A percentile compares a stretch with the other conserved stretches of the same genome.
phyloP scores from a whole-genome alignment of 495 filamentous ascomycete species.

The Daldinia grandis region DNA sequence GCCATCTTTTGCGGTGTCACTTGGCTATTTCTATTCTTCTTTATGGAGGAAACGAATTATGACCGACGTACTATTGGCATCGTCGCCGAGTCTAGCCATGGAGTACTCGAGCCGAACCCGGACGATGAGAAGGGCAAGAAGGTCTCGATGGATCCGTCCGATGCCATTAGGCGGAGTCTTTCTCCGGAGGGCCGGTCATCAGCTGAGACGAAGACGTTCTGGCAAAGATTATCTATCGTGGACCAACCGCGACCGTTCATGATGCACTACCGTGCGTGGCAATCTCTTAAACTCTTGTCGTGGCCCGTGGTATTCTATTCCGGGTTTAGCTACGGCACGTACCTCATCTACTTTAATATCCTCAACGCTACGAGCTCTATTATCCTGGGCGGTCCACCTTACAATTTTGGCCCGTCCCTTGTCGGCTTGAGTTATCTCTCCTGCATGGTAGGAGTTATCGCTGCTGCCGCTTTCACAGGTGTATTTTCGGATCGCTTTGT shows the following conservation, averaged over 20 bases:
- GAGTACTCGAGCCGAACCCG: conserved; percentile 4
- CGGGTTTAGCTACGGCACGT: conserved; percentile 71
- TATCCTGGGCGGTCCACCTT: conserved; percentile 64
- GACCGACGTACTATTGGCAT: conserved; percentile 50
- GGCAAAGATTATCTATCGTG: conserved; percentile 63
- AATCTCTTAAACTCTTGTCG: conserved; percentile 54
- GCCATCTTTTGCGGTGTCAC: conserved; percentile 66
- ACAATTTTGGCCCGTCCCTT: conserved; percentile 66
- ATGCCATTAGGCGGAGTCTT: conserved; percentile 43
- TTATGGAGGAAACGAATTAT: conserved; percentile 76
- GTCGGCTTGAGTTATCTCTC: conserved; percentile 70
- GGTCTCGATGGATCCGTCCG: conserved; percentile 7
- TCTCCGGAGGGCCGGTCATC: conserved; percentile 39
- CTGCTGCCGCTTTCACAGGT: conserved; percentile 40
- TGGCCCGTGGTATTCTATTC: conserved; percentile 73
- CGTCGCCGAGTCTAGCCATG: conserved; percentile 32
- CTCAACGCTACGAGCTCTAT: conserved; percentile 71
- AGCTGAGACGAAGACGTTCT: conserved; percentile 54
- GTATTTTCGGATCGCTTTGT: conserved; percentile 68
- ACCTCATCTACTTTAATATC: conserved; percentile 72
- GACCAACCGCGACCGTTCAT: conserved; percentile 63
- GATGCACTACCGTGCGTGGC: conserved; percentile 51
- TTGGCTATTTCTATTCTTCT: conserved; percentile 69
- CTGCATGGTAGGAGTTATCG: conserved; percentile 62
- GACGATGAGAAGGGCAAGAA: conserved; percentile 35